Percentiles rank a stretch among this genome's conserved stretches.
Conservation (phyloP, 2,329 filamentous ascomycete genomes). For the Aspergillus quadrilineatus region DNA sequence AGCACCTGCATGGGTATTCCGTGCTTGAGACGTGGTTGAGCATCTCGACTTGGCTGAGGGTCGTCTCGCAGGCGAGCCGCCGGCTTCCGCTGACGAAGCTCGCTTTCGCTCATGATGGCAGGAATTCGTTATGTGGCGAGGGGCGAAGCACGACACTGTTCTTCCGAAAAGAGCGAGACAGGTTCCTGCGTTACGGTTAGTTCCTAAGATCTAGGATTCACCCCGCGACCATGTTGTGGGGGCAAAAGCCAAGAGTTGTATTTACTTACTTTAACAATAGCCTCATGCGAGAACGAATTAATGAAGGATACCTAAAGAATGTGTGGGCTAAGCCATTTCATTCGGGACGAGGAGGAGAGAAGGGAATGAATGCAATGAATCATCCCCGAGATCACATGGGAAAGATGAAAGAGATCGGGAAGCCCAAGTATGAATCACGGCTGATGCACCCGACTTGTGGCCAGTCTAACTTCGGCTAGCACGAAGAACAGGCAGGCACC, state of each 20-base stretch:
- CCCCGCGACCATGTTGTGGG: conserved; percentile 8
- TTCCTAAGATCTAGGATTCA: not conserved
- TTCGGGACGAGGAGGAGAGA: not conserved
- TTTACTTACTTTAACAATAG: conserved; percentile 9
- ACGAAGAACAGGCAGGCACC: not conserved
- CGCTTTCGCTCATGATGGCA: conserved; percentile 32
- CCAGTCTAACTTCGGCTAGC: conserved; percentile 6
- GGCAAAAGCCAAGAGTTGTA: conserved; percentile 8
- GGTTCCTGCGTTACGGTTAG: conserved; percentile 5
- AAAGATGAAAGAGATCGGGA: not conserved
- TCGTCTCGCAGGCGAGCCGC: conserved; percentile 18
- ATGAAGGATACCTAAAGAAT: conserved; percentile 5
- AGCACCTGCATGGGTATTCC: conserved; percentile 46
- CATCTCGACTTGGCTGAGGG: conserved; percentile 22
- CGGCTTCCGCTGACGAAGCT: conserved; percentile 34
- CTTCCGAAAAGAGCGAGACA: not conserved
- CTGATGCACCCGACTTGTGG: conserved; percentile 12
- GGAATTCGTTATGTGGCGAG: not conserved
- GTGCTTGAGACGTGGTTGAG: conserved; percentile 45
- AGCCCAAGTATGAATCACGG: conserved; percentile 2
- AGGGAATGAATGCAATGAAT: conserved; percentile 1
- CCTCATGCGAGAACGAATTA: not conserved
- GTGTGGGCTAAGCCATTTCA: conserved; percentile 6
- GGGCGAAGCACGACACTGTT: not conserved
- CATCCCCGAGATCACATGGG: conserved; percentile 8